Evolutionary conservation across 192 early-diverging fungal species (phyloP).

Genomic region (Piromyces sp.): DNA sequence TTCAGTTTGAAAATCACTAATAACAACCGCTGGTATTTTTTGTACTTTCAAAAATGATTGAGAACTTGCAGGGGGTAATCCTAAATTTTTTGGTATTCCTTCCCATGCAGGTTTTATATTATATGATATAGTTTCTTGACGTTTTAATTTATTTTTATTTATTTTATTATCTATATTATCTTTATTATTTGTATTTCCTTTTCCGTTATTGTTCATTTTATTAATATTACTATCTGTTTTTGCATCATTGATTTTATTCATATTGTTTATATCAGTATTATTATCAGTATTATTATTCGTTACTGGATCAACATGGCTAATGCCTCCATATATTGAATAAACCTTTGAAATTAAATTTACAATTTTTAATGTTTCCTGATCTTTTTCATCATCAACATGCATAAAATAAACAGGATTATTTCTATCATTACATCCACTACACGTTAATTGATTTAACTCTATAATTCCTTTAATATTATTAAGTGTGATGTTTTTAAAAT

Average conservation of each 20-base stretch:
- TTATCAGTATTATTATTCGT: no score
- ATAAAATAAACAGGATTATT: slow-evolving; percentile 5
- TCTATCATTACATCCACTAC: not conserved
- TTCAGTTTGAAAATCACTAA: slow-evolving; percentile 19
- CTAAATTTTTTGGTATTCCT: slow-evolving; percentile 4
- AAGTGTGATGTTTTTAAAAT: slow-evolving; percentile 48
- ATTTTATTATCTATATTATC: slow-evolving; percentile 2
- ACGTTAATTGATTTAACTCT: slow-evolving; percentile 26
- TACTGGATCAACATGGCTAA: no score
- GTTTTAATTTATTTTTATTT: slow-evolving; percentile 1
- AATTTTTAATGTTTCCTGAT: not conserved
- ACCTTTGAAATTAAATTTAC: not conserved
- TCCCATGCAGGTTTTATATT: slow-evolving; percentile 20
- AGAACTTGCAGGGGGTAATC: slow-evolving; percentile 51
- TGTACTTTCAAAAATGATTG: slow-evolving; percentile 46
- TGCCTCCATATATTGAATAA: no score
- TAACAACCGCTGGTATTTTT: slow-evolving; percentile 29
- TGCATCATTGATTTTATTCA: no score
- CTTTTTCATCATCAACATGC: slow-evolving; percentile 19
- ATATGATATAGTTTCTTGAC: not conserved
- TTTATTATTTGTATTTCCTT: no score
- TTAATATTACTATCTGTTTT: no score
- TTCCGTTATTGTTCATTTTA: no score
- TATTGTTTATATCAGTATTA: no score
- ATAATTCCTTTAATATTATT: slow-evolving; percentile 46